These are phyloP conservation scores for Leptographium lundbergii DNA, from an alignment of 2,329 filamentous ascomycete species.

Conservation along the genomic window DNA sequence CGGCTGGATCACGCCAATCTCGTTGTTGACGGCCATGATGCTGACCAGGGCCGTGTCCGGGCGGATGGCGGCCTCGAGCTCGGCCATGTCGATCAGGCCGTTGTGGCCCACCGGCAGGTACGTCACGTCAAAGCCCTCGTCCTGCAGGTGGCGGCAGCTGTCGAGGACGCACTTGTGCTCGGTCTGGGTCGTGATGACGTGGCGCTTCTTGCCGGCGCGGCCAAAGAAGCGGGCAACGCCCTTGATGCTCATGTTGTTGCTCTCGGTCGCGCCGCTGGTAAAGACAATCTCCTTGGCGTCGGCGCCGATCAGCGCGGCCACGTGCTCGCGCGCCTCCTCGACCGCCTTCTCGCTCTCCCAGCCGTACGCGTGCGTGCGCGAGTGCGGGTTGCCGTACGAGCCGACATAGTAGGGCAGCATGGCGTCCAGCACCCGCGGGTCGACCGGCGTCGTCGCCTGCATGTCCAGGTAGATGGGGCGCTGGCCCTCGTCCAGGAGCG, in stretches of 20 bases:
- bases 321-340: conserved; percentile 70
- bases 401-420: conserved; percentile 95
- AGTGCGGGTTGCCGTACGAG: conserved; percentile 93
- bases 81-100: conserved; percentile 72
- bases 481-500: conserved; percentile 82
- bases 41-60: conserved; percentile 88
- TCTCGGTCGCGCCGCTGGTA: conserved; percentile 94
- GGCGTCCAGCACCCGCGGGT: conserved; percentile 86
- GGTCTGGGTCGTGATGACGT: conserved; percentile 94
- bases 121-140: conserved; percentile 94
- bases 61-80: conserved; percentile 77
- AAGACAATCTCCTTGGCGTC: conserved; percentile 98
- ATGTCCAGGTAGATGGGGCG: conserved; percentile 96
- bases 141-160: conserved; percentile 91
- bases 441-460: conserved; percentile 92
- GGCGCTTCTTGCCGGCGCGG: conserved; percentile 88
- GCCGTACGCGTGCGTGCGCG: conserved; percentile 91
- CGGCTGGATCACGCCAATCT: conserved; percentile 98
- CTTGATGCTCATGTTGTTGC: conserved; percentile 99
- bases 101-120: conserved; percentile 83
- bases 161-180: conserved; percentile 99
- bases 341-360: conserved; percentile 97
- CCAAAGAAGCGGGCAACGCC: conserved; percentile 94
- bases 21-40: conserved; percentile 98
- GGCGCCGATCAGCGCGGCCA: conserved; percentile 80